Evolutionary conservation across 306 rosid species (phyloP), one percentile per base, ranked within the genome.

Genomic region (Senna tora): DNA sequence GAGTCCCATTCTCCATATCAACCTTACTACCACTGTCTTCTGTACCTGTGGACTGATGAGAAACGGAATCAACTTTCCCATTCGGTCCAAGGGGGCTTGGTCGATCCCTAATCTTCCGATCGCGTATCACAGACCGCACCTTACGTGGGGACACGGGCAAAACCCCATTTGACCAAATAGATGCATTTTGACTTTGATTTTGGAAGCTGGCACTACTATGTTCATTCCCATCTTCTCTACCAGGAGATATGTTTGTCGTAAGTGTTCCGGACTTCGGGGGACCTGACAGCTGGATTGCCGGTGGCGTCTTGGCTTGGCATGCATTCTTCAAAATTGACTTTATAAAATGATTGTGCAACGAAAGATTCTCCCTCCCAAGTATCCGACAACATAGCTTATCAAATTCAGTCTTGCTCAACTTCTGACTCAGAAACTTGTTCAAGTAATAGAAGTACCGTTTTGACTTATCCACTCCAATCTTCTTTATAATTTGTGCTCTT

Each of bases 41-140:
- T 9, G 81, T 46, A 67, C 88, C 83, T 3, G 78, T 78, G 67
- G 83, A 80, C 60, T 82, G 89, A 70, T 83, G 85, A 49, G 76
- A 75, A 61, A 83, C 41, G 67, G 72, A 76, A 30, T 91, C 92
- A 17, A 84, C 80, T 84, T 89, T 91, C 77, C 97, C 97, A 84
- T 89, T 91, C 46, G 92, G 97, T 77, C 97, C 98, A 72, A 91
- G 95, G 15, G 92, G 96, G 74, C 98, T 94, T 32, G 87, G 95
- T 65, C 98, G 86, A 84, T 94, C 97, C 89, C 84, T 86, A 76
- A 75, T 86, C 90, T 84, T 94, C 57, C 94, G 87, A 33, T 90
- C 94, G 39, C 94, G 96, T 45, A 82, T 76, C n/a, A 64, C 84
- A 10, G 97, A 87, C 69, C 96, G 77, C 33, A 72, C 79, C 86